Percentiles rank a stretch among this genome's conserved stretches.
Conservation (phyloP, 148 eudicot genomes). For the Polygonum aviculare region DNA sequence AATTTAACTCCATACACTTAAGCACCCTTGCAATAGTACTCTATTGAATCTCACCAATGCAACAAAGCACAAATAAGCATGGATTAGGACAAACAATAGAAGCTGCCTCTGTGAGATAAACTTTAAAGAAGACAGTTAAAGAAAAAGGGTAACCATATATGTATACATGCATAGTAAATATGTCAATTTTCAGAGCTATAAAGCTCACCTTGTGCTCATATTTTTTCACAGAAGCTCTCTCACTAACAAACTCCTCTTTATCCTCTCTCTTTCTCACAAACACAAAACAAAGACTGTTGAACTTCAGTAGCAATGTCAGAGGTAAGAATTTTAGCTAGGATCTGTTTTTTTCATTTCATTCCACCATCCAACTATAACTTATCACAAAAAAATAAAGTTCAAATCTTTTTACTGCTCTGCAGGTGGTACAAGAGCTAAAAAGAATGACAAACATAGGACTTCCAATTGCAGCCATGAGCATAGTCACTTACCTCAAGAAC, state of each 20-base stretch:
- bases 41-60: not conserved
- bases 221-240: constrained; percentile 18
- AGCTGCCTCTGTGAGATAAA: not conserved
- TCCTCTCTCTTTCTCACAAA: not conserved
- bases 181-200: constrained; percentile 35
- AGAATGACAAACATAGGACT: constrained; percentile 51
- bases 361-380: not conserved
- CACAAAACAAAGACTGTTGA: constrained; percentile 21
- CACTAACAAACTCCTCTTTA: not conserved
- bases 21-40: not conserved
- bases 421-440: constrained; percentile 70
- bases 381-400: constrained; percentile 2
- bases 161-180: not conserved
- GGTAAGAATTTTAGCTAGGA: constrained; percentile 36
- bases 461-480: constrained; percentile 60
- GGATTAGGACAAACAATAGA: not conserved
- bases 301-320: constrained; percentile 29
- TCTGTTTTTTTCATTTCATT: not conserved
- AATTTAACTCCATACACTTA: not conserved
- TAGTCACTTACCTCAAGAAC: constrained; percentile 56
- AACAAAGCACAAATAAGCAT: not conserved
- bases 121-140: not conserved
- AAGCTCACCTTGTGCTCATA: constrained; percentile 22
- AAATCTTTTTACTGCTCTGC: constrained; percentile 9
- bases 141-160: not conserved